phyloP scores from a whole-genome alignment of 129 eudicot genomes.

The Artemisia argyi region DNA sequence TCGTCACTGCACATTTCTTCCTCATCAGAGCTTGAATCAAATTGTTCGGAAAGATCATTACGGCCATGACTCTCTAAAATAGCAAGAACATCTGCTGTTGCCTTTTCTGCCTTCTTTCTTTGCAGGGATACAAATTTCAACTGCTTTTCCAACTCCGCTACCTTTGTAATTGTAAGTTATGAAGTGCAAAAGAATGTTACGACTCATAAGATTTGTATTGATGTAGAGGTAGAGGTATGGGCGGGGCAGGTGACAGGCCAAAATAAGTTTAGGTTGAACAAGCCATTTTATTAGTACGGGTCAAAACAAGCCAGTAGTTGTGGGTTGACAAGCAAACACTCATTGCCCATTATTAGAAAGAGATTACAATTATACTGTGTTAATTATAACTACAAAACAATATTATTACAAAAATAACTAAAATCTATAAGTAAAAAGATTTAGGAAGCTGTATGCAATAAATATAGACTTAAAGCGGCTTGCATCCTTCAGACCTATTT shows the following conservation, averaged over 20 bases:
- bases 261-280: too few species aligned
- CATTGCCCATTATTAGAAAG: too few species aligned
- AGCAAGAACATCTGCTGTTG: conserved; percentile 80
- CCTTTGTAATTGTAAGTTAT: conserved; percentile 39
- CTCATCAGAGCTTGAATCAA: conserved; percentile 67
- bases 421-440: too few species aligned
- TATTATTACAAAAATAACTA: too few species aligned
- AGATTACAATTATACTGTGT: too few species aligned
- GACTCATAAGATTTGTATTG: neutral
- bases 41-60: conserved; percentile 62
- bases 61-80: conserved; percentile 65
- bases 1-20: conserved; percentile 50
- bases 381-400: too few species aligned
- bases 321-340: too few species aligned
- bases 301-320: too few species aligned
- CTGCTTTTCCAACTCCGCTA: conserved; percentile 81
- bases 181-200: conserved; percentile 11
- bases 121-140: conserved; percentile 68
- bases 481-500: neutral
- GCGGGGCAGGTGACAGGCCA: too few species aligned
- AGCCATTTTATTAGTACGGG: too few species aligned
- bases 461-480: neutral
- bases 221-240: too few species aligned
- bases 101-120: conserved; percentile 90
- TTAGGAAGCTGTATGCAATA: neutral